Conservation (phyloP, 2,329 filamentous ascomycete genomes). For the Colletotrichum agaves region DNA sequence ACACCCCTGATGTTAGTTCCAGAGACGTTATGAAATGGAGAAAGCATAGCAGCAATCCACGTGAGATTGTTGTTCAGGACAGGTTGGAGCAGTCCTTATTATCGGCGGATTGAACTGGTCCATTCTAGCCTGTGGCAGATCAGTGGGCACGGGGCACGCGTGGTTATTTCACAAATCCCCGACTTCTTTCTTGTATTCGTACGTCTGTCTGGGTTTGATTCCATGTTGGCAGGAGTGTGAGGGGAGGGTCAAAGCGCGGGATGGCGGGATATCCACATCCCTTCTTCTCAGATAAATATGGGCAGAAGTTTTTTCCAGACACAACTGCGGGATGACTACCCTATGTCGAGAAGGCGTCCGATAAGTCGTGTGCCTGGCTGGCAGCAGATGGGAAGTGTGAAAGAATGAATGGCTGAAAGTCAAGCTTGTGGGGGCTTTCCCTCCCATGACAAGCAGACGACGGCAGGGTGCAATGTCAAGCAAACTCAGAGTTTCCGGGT, state of each 20-base stretch:
- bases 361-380: not conserved
- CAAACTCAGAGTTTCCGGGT: conserved; percentile 6
- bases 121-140: not conserved
- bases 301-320: not conserved
- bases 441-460: not conserved
- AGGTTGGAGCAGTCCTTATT: not conserved
- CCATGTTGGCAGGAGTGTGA: not conserved
- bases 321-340: no score
- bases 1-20: no score
- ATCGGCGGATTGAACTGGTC: not conserved
- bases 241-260: conserved; percentile 25
- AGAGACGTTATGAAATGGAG: not conserved
- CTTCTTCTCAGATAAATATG: not conserved
- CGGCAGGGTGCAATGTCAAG: not conserved
- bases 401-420: not conserved
- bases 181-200: not conserved
- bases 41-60: not conserved
- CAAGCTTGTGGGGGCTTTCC: not conserved
- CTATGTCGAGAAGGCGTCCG: no score
- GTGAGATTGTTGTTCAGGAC: not conserved
- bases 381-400: not conserved
- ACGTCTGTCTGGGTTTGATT: not conserved
- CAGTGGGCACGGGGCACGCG: conserved; percentile 20
- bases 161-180: conserved; percentile 14
- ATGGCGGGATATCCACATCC: not conserved